These are phyloP conservation scores for Penicillium sp. DNA, from an alignment of 2,329 filamentous ascomycete genomes.

Conservation along the genomic window DNA sequence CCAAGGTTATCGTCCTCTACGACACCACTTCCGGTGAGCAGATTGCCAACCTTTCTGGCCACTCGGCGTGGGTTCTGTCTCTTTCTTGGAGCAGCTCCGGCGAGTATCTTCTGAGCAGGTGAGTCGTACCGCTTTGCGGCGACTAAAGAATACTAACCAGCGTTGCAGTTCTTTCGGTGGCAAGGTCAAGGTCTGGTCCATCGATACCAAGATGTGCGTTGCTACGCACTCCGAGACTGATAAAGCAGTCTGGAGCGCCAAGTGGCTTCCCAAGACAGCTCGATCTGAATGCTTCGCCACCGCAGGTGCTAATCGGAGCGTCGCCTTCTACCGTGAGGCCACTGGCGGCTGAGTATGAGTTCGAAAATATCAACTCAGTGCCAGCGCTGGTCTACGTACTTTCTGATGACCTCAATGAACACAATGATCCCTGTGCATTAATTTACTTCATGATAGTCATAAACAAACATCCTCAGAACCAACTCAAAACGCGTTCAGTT, in stretches of 20 bases:
- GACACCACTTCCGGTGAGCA: conserved; percentile 92
- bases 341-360: conserved; percentile 59
- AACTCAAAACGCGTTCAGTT: conserved; percentile 40
- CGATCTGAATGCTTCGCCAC: conserved; percentile 72
- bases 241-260: conserved; percentile 78
- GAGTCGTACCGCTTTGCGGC: conserved; percentile 25
- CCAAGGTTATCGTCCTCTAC: conserved; percentile 85
- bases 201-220: conserved; percentile 80
- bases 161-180: conserved; percentile 74
- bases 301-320: conserved; percentile 72
- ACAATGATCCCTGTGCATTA: conserved; percentile 17
- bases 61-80: conserved; percentile 84
- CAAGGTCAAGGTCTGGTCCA: conserved; percentile 93
- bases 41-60: conserved; percentile 78
- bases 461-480: conserved; percentile 7
- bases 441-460: conserved; percentile 22
- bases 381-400: neutral
- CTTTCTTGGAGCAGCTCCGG: conserved; percentile 93
- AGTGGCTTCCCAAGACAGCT: conserved; percentile 74
- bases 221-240: conserved; percentile 92
- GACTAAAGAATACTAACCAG: conserved; percentile 12
- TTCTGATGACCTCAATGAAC: conserved; percentile 21
- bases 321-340: conserved; percentile 84
- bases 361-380: neutral
- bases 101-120: conserved; percentile 84